Evolutionary conservation across 495 filamentous ascomycete species (phyloP).

Genomic region (Rhizodiscina lignyota): DNA sequence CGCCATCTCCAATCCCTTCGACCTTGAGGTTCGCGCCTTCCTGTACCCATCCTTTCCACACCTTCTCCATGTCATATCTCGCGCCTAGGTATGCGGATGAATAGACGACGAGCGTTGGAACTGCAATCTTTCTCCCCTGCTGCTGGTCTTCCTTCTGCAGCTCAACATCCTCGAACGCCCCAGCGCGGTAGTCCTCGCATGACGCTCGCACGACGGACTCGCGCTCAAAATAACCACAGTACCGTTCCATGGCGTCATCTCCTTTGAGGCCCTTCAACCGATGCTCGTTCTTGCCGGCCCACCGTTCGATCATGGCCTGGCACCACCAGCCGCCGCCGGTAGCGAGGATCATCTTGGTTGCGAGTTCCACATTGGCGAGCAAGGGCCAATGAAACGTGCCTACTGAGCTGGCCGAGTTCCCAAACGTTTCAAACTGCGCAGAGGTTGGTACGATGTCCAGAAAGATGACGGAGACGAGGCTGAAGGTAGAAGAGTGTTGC

Average conservation of each 20-base stretch:
- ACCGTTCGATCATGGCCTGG: too few species aligned
- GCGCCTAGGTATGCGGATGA: constrained; percentile 25
- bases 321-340: too few species aligned
- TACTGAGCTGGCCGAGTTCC: too few species aligned
- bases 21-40: constrained; percentile 14
- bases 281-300: constrained; percentile 13
- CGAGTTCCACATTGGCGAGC: too few species aligned
- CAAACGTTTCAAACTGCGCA: too few species aligned
- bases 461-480: too few species aligned
- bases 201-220: constrained; percentile 20
- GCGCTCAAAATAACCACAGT: constrained; percentile 24
- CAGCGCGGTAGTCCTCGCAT: constrained; percentile 31
- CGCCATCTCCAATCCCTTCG: constrained; percentile 20
- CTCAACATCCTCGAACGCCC: constrained; percentile 23
- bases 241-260: constrained; percentile 19
- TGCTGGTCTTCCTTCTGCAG: constrained; percentile 28
- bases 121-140: constrained; percentile 25
- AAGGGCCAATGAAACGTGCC: too few species aligned
- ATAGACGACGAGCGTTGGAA: constrained; percentile 27
- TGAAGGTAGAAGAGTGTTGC: too few species aligned
- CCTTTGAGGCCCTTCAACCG: constrained; percentile 9
- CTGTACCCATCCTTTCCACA: constrained; percentile 31
- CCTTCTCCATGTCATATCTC: constrained; percentile 24
- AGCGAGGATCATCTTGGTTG: too few species aligned
- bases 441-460: too few species aligned